A percentile compares a stretch with the other conserved stretches of the same genome.
These are phyloP conservation scores for Nematocida displodere DNA, from an alignment of 371 early-diverging fungal species.

Conservation along the genomic window DNA sequence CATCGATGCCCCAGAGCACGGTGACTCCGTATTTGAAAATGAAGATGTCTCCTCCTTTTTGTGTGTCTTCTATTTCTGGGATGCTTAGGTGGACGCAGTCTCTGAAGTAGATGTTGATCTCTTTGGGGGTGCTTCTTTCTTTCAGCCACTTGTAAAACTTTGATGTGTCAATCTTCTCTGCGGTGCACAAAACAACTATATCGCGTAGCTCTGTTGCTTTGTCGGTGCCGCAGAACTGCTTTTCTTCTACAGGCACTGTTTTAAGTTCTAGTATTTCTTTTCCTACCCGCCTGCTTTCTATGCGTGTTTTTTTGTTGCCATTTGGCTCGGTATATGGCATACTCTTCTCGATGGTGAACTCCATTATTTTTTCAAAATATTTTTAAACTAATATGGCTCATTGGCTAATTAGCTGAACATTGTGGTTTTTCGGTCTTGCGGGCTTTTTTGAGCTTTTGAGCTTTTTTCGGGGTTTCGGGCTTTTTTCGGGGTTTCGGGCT, in stretches of 20 bases:
- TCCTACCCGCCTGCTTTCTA: constrained; percentile 50
- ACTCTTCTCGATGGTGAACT: constrained; percentile 3
- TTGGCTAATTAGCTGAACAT: not conserved
- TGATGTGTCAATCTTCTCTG: constrained; percentile 62
- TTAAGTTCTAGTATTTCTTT: constrained; percentile 63
- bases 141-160: constrained; percentile 59
- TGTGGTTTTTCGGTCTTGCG: not conserved
- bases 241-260: constrained; percentile 45
- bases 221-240: constrained; percentile 30
- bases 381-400: constrained; percentile 20
- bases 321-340: constrained; percentile 31
- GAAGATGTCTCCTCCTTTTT: constrained; percentile 57
- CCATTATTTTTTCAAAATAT: not conserved
- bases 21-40: constrained; percentile 65
- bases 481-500: no score
- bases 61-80: constrained; percentile 36
- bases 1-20: constrained; percentile 64
- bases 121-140: constrained; percentile 51
- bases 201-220: constrained; percentile 58
- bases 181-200: constrained; percentile 65
- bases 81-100: constrained; percentile 63
- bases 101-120: constrained; percentile 64
- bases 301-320: constrained; percentile 36
- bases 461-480: no score
- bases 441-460: no score